Percentiles rank a stretch among this genome's conserved stretches.
These are phyloP conservation scores for Arthrobotrys pseudoclavata DNA, from an alignment of 2,329 filamentous ascomycete species.

Conservation along the genomic window DNA sequence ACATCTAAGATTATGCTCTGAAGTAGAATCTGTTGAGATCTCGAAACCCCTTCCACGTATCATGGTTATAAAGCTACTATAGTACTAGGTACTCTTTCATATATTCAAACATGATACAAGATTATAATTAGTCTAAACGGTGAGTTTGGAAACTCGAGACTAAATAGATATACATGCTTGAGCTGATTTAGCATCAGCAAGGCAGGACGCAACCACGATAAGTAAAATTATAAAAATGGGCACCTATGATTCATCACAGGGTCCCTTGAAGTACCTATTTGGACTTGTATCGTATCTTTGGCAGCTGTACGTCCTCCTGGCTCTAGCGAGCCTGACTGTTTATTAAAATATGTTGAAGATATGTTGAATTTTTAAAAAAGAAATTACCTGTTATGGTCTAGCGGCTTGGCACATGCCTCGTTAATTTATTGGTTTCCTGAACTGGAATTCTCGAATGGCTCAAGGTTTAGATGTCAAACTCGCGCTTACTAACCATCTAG, in stretches of 20 bases:
- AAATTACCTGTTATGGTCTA: too few species aligned
- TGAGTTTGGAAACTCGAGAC: neutral
- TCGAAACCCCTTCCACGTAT: neutral
- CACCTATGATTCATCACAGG: too few species aligned
- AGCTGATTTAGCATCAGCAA: neutral
- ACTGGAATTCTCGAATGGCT: too few species aligned
- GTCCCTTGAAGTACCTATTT: too few species aligned
- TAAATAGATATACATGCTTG: neutral
- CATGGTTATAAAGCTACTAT: neutral
- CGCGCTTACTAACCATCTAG: too few species aligned
- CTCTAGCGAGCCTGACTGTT: too few species aligned
- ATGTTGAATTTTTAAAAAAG: too few species aligned
- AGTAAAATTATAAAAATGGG: neutral
- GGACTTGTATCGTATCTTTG: too few species aligned
- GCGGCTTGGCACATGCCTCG: too few species aligned
- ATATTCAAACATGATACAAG: neutral
- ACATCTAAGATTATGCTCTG: neutral
- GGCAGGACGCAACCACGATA: neutral
- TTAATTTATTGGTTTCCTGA: too few species aligned
- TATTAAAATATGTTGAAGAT: neutral
- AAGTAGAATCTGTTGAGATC: neutral
- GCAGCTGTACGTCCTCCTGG: too few species aligned
- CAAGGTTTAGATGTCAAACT: too few species aligned
- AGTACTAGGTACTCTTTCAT: neutral
- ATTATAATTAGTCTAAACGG: neutral